Evolutionary conservation across 148 eudicot species (phyloP).

Genomic region (Nepenthes gracilis): DNA sequence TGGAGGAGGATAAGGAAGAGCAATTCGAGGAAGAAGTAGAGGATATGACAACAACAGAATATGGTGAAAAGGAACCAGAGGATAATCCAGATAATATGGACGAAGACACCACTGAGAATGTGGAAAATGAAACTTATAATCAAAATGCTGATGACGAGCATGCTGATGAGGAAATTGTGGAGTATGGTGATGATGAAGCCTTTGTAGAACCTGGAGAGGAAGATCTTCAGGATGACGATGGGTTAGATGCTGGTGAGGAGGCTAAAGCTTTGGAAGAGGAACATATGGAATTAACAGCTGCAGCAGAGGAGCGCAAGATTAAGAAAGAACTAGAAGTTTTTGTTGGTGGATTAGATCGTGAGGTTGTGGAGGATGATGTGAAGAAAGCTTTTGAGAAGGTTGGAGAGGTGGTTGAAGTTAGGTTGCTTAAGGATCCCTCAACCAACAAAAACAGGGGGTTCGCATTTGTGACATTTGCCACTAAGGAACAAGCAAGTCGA

Average conservation of each 20-base stretch:
- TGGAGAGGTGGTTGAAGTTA: slow-evolving; percentile 68
- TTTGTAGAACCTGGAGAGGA: slow-evolving; percentile 49
- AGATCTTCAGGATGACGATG: slow-evolving; percentile 36
- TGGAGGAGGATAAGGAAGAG: neutral
- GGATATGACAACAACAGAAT: slow-evolving; percentile 1
- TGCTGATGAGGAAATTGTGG: slow-evolving; percentile 30
- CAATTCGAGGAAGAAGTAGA: neutral
- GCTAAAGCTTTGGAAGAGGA: slow-evolving; percentile 36
- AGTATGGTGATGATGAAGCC: slow-evolving; percentile 34
- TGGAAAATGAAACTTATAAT: slow-evolving; percentile 17
- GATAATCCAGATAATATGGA: slow-evolving; percentile 11
- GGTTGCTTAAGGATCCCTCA: slow-evolving; percentile 45
- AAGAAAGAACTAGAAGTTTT: slow-evolving; percentile 71
- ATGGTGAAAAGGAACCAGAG: slow-evolving; percentile 2
- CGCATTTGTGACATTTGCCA: slow-evolving; percentile 81
- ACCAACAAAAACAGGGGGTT: slow-evolving; percentile 70
- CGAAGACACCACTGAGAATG: slow-evolving; percentile 14
- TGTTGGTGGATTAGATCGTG: slow-evolving; percentile 82
- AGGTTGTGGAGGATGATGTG: slow-evolving; percentile 59
- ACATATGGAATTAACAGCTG: slow-evolving; percentile 42
- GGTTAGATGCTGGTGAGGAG: slow-evolving; percentile 26
- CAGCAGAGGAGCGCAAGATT: slow-evolving; percentile 56
- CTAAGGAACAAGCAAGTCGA: slow-evolving; percentile 58
- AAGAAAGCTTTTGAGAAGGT: slow-evolving; percentile 56
- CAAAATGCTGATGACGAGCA: slow-evolving; percentile 20